Evolutionary conservation across 2,329 filamentous ascomycete species (phyloP).

Genomic region (Nigrospora osmanthi): DNA sequence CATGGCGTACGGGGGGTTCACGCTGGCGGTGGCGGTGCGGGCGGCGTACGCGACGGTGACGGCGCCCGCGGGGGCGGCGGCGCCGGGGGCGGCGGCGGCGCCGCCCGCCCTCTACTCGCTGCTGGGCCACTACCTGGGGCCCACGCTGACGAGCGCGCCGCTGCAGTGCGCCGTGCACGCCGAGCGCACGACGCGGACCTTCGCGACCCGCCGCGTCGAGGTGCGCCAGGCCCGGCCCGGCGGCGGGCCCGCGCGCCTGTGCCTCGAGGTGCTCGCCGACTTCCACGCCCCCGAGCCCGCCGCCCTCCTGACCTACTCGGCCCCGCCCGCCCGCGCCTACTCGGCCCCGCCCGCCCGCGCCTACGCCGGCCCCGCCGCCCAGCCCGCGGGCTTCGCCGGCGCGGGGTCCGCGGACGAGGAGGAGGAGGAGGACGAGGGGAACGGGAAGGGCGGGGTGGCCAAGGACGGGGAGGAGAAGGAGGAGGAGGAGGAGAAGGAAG

Average conservation of each 20-base stretch:
- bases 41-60: constrained; percentile 31
- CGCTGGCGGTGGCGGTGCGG: constrained; percentile 29
- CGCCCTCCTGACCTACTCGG: constrained; percentile 33
- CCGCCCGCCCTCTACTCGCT: constrained; percentile 36
- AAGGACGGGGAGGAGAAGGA: too few relatives aligned
- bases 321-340: constrained; percentile 28
- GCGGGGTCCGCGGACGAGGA: neutral
- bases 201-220: constrained; percentile 37
- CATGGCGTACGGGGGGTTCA: constrained; percentile 9
- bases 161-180: constrained; percentile 26
- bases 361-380: constrained; percentile 14
- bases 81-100: constrained; percentile 29
- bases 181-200: constrained; percentile 36
- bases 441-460: too few relatives aligned
- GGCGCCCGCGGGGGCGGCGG: constrained; percentile 34
- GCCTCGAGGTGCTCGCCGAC: constrained; percentile 34
- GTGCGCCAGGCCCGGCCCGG: constrained; percentile 31
- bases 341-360: constrained; percentile 22
- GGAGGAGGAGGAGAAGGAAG: too few relatives aligned
- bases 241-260: constrained; percentile 29
- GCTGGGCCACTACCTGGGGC: constrained; percentile 37
- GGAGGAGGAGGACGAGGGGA: too few relatives aligned
- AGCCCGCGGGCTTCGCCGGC: too few relatives aligned
- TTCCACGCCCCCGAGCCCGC: constrained; percentile 37
- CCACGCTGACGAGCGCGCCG: constrained; percentile 29